A percentile compares a stretch with the other conserved stretches of the same genome.
Evolutionary conservation across 2,329 filamentous ascomycete species (phyloP).

Genomic region (Apiospora sp.): DNA sequence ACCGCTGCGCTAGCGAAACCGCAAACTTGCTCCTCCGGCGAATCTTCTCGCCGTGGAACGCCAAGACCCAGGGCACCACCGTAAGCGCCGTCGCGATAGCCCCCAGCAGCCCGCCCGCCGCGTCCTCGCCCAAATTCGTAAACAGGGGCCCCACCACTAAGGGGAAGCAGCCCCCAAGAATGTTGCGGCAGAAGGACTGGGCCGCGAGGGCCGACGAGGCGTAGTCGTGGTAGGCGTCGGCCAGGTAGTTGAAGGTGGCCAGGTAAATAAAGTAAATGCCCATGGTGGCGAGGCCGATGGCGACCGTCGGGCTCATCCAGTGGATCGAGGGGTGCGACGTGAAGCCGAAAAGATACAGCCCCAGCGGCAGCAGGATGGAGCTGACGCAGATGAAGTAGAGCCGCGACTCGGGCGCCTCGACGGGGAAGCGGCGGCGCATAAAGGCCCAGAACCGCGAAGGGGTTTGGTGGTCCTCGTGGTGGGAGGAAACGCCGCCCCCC

Average conservation of each 20-base stretch:
- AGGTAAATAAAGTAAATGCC: conserved; percentile 89
- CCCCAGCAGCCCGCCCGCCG: conserved; percentile 78
- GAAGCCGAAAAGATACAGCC: conserved; percentile 84
- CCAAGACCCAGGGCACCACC: conserved; percentile 85
- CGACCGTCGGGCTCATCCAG: conserved; percentile 77
- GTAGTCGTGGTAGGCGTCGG: conserved; percentile 86
- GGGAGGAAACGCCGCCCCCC: conserved; percentile 32
- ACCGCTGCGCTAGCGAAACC: conserved; percentile 39
- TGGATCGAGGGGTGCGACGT: conserved; percentile 67
- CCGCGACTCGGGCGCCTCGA: conserved; percentile 74
- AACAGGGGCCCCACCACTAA: conserved; percentile 80
- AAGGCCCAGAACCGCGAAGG: conserved; percentile 52
- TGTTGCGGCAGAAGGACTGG: conserved; percentile 85
- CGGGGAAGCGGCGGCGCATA: conserved; percentile 54
- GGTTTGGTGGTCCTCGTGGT: conserved; percentile 30
- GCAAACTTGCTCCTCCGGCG: conserved; percentile 81
- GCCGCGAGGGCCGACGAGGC: conserved; percentile 87
- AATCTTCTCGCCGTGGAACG: conserved; percentile 81
- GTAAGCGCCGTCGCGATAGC: conserved; percentile 74
- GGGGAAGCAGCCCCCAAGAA: conserved; percentile 83
- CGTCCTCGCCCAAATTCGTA: conserved; percentile 71
- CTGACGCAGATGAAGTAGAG: conserved; percentile 86
- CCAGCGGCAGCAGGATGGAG: conserved; percentile 76
- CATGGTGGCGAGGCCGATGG: conserved; percentile 78
- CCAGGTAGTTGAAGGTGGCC: conserved; percentile 91